phyloP scores from a whole-genome alignment of 768 basidiomycete genomes.

The Cystobasidium tubakii region DNA sequence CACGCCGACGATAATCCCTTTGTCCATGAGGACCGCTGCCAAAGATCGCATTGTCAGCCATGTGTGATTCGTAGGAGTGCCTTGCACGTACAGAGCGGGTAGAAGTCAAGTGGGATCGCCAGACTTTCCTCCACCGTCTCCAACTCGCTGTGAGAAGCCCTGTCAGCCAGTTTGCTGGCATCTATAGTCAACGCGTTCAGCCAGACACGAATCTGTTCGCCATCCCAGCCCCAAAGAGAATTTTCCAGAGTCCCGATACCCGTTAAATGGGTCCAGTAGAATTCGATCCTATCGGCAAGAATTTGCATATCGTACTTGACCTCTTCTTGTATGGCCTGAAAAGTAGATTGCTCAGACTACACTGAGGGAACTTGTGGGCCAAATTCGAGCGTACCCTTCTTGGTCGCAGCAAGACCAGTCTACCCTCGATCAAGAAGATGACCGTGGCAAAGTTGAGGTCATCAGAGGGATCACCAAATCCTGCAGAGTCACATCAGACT shows the following conservation, averaged over 20 bases:
- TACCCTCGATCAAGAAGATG: constrained; percentile 88
- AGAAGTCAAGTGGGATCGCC: constrained; percentile 84
- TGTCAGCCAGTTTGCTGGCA: constrained; percentile 53
- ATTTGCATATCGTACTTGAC: constrained; percentile 97
- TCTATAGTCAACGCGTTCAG: constrained; percentile 91
- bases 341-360: background rate
- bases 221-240: constrained; percentile 95
- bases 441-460: constrained; percentile 91
- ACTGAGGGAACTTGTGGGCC: background rate
- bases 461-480: constrained; percentile 85
- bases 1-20: constrained; percentile 93
- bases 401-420: constrained; percentile 79
- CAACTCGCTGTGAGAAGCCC: constrained; percentile 49
- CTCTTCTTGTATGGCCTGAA: constrained; percentile 74
- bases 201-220: constrained; percentile 82
- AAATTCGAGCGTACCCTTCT: constrained; percentile 59
- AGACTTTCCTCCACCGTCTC: constrained; percentile 82
- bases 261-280: constrained; percentile 95
- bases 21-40: constrained; percentile 93
- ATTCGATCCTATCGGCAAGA: constrained; percentile 91
- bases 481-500: constrained; percentile 52
- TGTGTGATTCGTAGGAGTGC: background rate
- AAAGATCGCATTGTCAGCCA: background rate
- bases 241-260: constrained; percentile 92
- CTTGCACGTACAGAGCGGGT: constrained; percentile 70